Evolutionary conservation across 1,139 yeast genomes (phyloP), one percentile per base, ranked within the genome.

Genomic region (Meyerozyma elateridarum): DNA sequence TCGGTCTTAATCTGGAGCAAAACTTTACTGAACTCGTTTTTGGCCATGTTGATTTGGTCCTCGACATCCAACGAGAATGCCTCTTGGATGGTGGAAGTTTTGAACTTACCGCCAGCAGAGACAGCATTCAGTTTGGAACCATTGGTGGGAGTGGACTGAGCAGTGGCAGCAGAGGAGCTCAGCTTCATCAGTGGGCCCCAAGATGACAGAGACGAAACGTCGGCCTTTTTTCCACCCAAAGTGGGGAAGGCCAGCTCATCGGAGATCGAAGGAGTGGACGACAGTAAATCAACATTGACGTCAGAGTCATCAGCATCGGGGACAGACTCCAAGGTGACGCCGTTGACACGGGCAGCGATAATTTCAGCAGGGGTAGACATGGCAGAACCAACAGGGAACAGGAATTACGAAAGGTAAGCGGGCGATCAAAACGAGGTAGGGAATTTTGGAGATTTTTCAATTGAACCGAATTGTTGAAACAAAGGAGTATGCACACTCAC

Each of bases 191-290:
- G 29, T 8, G 75, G 59, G 8, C 60, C 62, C 62, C 62, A 56
- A 11, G 51, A 44, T 15, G 48, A 30, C 16, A 52, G 31, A 15
- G 50, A 44, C 29, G 48, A 39, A 28, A 49, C 36, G 8, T 47
- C 31, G 30, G 48, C 51, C 34, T 46, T 49, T 9, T 42, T 43
- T 5, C 70, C 73, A 28, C 88, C 89, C 45, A 85, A 69, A 19
- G 85, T 71, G 8, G 95, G 95, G 56, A 83, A 82, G 7, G 85
- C 83, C 12, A 68, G 55, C 54, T 78, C 77, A 49, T 73, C 79
- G 31, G 62, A 45, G 38, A 69, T 53, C 24, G 70, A 56, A 25
- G 62, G 65, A 32, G 54, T 24, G 14, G 14, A 15, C 12, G 27
- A 13, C 9, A 12, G 9, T n/a, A n/a, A n/a, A n/a, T n/a, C n/a